These are phyloP conservation scores for Ricinus communis DNA, from an alignment of 345 rosid genomes.

Conservation along the genomic window DNA sequence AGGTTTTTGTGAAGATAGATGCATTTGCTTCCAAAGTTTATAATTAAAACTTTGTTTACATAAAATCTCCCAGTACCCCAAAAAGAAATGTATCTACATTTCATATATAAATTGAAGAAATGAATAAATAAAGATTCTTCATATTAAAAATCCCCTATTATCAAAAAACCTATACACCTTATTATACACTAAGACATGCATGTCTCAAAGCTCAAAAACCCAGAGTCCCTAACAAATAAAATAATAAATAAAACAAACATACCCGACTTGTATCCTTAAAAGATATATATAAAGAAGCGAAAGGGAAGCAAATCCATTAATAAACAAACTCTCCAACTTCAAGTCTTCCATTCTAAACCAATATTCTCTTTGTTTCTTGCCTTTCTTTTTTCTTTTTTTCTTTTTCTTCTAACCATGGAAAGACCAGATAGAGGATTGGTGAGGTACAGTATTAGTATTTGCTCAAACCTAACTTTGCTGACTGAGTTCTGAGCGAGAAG, in stretches of 20 bases:
- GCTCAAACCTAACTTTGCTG: constrained; percentile 32
- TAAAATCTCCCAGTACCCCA: constrained; percentile 23
- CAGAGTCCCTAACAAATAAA: constrained; percentile 15
- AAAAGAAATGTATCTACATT: constrained; percentile 14
- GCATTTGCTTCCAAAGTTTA: constrained; percentile 22
- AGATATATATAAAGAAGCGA: neutral
- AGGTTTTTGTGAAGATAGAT: constrained; percentile 36
- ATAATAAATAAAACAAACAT: constrained; percentile 28
- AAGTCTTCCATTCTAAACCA: neutral
- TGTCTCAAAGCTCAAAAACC: constrained; percentile 30
- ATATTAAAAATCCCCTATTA: constrained; percentile 32
- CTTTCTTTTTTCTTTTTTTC: neutral
- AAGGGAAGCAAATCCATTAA: neutral
- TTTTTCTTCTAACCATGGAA: constrained; percentile 2
- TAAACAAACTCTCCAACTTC: constrained; percentile 7
- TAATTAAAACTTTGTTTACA: neutral
- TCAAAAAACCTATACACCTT: constrained; percentile 15
- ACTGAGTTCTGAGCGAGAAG: constrained; percentile 21
- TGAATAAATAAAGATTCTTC: constrained; percentile 9
- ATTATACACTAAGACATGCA: neutral
- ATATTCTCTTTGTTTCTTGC: neutral
- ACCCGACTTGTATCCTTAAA: neutral
- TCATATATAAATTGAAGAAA: constrained; percentile 17
- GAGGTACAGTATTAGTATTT: constrained; percentile 7
- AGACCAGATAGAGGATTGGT: constrained; percentile 21